Base-by-base conservation (phyloP, 2,329 filamentous ascomycete genomes). In the Keithomyces neogunnii region DNA sequence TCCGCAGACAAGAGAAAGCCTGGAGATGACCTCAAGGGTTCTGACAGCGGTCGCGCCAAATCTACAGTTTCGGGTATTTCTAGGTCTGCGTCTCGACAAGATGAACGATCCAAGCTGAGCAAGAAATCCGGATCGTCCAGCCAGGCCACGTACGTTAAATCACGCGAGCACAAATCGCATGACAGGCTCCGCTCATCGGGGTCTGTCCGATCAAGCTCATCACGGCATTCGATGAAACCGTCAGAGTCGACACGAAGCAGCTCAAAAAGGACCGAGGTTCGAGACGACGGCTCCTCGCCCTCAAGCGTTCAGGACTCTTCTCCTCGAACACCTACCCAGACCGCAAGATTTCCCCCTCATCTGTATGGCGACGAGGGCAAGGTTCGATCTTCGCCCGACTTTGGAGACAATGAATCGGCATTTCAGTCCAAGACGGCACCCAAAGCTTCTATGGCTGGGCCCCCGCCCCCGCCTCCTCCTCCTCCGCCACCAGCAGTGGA, bases 401-500 rank as follows among this genome's bases (percentile, higher is more conserved):
- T 65, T 66, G 13, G 64, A 67, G 42, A 62, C 67, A n/a, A 66
- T 8, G 61, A 61, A 13, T 61, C 64, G 5, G 56, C 55, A 36
- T 40, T 64, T 26, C 61, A 60, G 42, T 68, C 66, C 19, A 69
- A 68, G 49, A 72, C 72, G 3, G 71, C 63, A 64, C 73, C 69
- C 4, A 64, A 68, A 43, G 62, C 66, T 9, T 64, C 65, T 32
- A 51, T 44, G 56, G 52, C 67, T 31, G 59, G 58, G 51, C 40
- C 40, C 4, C 40, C 63, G 36, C 70, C 76, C 3, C 71, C 70
- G 2, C 72, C 73, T 0, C 77, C 76, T 0, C 75, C 79, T 0
- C 74, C 79, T 1, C 79, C 89, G 1, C 89, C 90, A 0, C 90
- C 87, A 2, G 86, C 89, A 1, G 84, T 89, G 7, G 79, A 83